These are phyloP conservation scores for Amaranthus tricolor DNA, from an alignment of 179 eudicot species.

Conservation along the genomic window DNA sequence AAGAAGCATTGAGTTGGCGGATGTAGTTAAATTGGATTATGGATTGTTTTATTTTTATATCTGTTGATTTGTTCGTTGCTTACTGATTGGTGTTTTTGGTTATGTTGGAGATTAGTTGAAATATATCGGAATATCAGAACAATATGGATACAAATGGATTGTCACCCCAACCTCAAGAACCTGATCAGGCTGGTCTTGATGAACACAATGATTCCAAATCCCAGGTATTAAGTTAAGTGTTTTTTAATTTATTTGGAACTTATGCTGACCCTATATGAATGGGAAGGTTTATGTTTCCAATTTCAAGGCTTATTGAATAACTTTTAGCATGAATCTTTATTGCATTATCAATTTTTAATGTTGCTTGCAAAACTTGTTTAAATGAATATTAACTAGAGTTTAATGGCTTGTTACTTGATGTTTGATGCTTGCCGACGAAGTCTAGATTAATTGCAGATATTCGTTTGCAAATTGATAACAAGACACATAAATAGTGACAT, in stretches of 20 bases:
- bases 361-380: too few relatives aligned
- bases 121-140: conserved; percentile 31
- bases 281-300: too few relatives aligned
- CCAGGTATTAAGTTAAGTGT: conserved; percentile 22
- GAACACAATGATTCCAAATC: conserved; percentile 28
- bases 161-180: conserved; percentile 25
- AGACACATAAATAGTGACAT: too few relatives aligned
- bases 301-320: too few relatives aligned
- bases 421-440: too few relatives aligned
- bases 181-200: conserved; percentile 24
- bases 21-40: neutral
- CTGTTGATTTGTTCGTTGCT: neutral
- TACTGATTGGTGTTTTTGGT: neutral
- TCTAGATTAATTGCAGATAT: too few relatives aligned
- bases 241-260: neutral
- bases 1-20: neutral
- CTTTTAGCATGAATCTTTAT: too few relatives aligned
- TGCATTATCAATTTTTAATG: too few relatives aligned
- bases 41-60: neutral
- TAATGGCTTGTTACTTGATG: too few relatives aligned
- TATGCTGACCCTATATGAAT: too few relatives aligned
- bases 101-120: neutral
- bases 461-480: too few relatives aligned
- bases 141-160: conserved; percentile 25
- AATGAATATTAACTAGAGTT: too few relatives aligned